phyloP scores from a whole-genome alignment of 768 basidiomycete species.

The Dioszegia aurantiaca region DNA sequence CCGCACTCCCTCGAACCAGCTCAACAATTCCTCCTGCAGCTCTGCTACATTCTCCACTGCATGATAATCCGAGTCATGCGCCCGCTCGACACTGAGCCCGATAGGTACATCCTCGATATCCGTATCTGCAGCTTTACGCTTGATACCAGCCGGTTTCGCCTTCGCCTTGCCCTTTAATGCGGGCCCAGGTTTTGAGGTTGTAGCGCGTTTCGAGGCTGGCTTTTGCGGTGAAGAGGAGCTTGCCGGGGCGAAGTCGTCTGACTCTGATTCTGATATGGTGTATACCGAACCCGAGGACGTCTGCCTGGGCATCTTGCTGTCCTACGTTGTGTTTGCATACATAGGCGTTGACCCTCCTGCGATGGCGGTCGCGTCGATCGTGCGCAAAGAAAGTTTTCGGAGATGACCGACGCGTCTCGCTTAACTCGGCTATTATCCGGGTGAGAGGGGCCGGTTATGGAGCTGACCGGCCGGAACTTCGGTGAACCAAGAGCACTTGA shows the following conservation, averaged over 20 bases:
- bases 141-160: slow-evolving; percentile 2
- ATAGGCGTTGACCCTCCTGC: no score
- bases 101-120: slow-evolving; percentile 30
- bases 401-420: slow-evolving; percentile 11
- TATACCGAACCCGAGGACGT: slow-evolving; percentile 4
- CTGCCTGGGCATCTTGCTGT: not conserved
- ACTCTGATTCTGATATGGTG: slow-evolving; percentile 8
- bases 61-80: slow-evolving; percentile 36
- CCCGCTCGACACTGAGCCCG: slow-evolving; percentile 18
- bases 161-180: not conserved
- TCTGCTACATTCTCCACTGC: slow-evolving; percentile 16
- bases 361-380: not conserved
- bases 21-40: slow-evolving; percentile 42
- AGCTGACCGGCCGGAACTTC: no score
- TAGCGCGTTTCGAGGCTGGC: not conserved
- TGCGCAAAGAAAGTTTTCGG: not conserved
- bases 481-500: not conserved
- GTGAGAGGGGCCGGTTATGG: not conserved
- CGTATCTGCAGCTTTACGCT: not conserved
- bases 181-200: not conserved
- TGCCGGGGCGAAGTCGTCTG: slow-evolving; percentile 1
- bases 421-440: slow-evolving; percentile 1
- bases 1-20: slow-evolving; percentile 72
- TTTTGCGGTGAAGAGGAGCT: slow-evolving; percentile 6
- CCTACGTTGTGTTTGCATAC: no score